Conservation (phyloP, 768 basidiomycete genomes). For the Trametes cubensis region DNA sequence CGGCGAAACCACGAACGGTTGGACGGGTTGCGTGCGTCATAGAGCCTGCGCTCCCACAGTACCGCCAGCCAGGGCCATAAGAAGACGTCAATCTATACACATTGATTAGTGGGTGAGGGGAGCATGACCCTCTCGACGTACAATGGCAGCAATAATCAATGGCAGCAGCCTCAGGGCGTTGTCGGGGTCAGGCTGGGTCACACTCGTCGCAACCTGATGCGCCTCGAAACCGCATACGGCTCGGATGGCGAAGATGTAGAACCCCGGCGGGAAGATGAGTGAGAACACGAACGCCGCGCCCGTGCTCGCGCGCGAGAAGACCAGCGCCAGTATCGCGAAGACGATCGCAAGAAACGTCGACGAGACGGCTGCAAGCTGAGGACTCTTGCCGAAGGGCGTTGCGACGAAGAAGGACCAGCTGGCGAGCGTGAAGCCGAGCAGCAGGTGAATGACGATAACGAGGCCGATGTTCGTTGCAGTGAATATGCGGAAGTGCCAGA, state of each 20-base stretch:
- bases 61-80: conserved; percentile 72
- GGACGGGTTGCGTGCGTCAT: conserved; percentile 54
- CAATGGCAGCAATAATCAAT: conserved; percentile 64
- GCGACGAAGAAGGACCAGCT: conserved; percentile 75
- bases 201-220: conserved; percentile 54
- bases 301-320: conserved; percentile 44
- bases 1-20: conserved; percentile 28
- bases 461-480: conserved; percentile 58
- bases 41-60: conserved; percentile 59
- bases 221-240: conserved; percentile 72
- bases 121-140: conserved; percentile 38
- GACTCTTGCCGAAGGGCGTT: conserved; percentile 71
- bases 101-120: background rate
- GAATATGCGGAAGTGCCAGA: conserved; percentile 74
- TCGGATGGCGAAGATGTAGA: conserved; percentile 72
- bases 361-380: conserved; percentile 68
- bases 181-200: conserved; percentile 64
- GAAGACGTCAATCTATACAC: conserved; percentile 63
- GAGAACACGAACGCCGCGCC: conserved; percentile 62
- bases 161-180: conserved; percentile 54
- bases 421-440: conserved; percentile 67
- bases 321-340: conserved; percentile 67
- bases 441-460: conserved; percentile 63
- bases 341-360: conserved; percentile 68
- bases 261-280: conserved; percentile 73